Evolutionary conservation across 176 grass and related monocot genomes (phyloP).

Genomic region (maize (Zea mays)): DNA sequence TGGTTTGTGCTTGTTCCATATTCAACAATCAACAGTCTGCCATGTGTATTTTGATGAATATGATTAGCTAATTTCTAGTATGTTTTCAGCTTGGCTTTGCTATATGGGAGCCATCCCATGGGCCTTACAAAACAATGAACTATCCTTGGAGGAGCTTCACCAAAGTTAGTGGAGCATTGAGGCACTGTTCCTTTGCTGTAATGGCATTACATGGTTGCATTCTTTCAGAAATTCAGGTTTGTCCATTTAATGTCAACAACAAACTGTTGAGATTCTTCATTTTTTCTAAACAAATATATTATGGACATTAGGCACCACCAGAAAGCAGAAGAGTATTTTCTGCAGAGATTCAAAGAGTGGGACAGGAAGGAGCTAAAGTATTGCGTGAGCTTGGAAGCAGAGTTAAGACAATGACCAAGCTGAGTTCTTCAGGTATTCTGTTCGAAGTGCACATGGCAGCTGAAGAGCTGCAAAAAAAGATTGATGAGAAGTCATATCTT

Average conservation of each 20-base stretch:
- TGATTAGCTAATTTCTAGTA: constrained; percentile 19
- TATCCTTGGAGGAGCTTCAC: constrained; percentile 89
- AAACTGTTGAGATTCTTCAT: constrained; percentile 20
- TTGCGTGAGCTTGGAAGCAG: too few species aligned
- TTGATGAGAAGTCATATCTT: too few species aligned
- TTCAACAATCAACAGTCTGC: constrained; percentile 17
- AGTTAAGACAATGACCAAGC: too few species aligned
- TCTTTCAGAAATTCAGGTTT: constrained; percentile 98
- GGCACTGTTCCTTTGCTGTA: constrained; percentile 75
- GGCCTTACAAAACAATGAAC: constrained; percentile 69
- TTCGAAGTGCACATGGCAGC: too few species aligned
- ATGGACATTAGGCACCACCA: not conserved
- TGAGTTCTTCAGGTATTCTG: too few species aligned
- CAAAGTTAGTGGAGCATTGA: constrained; percentile 81
- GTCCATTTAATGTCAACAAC: not conserved
- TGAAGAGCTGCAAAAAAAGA: too few species aligned
- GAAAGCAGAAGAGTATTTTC: too few species aligned
- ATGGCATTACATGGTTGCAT: constrained; percentile 57
- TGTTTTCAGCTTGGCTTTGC: constrained; percentile 78
- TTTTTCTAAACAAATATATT: constrained; percentile 21
- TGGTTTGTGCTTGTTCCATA: constrained; percentile 26
- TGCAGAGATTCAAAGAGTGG: too few species aligned
- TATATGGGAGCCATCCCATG: constrained; percentile 93
- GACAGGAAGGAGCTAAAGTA: too few species aligned
- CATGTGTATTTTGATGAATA: constrained; percentile 19